Evolutionary conservation across 2,329 filamentous ascomycete species (phyloP), one percentile per base, ranked within the genome.

Genomic region (Colletotrichum lupini): DNA sequence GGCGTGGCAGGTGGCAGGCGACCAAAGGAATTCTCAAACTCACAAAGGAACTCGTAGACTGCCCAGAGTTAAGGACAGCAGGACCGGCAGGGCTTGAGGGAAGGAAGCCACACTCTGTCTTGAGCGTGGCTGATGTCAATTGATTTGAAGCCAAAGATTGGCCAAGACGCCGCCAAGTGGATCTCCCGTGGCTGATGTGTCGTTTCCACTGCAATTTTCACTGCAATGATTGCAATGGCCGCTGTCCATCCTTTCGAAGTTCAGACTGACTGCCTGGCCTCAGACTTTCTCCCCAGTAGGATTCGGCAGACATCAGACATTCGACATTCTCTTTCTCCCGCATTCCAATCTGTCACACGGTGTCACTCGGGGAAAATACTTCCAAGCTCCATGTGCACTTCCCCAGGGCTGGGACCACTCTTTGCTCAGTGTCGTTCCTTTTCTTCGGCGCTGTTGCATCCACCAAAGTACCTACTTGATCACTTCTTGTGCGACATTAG

Each of bases 51-150:
- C 49, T 5, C 26, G 14, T 14, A 7, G 16, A 16, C 35, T 42
- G 14, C 26, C 26, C 26, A 26, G 35, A 42, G 14, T 7, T 5
- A 19, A 19, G 37, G 37, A 42, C 55, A 24, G 59, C 32, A 64
- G 28, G 52, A 68, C n/a, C 58, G 57, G 26, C 42, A 19, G 37
- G 22, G 32, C 58, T 42, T 52, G 64, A 59, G 42, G 53, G 42
- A 60, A 11, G 53, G 42, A 60, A 11, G 49, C 42, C 57, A 28
- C 61, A 11, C 26, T 30, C 8, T 3, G 52, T 42, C 11, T 35
- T 37, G 22, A 32, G 30, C 70, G 56, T 73, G 67, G 70, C 70
- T 70, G 60, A 30, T 61, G 32, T 12, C 0, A 6, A 7, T 37
- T 11, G 8, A 26, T n/a, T 5, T 9, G 16, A 22, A 35, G 35